Base-by-base conservation (phyloP, 495 filamentous ascomycete genomes). In the Talaromyces proteolyticus region DNA sequence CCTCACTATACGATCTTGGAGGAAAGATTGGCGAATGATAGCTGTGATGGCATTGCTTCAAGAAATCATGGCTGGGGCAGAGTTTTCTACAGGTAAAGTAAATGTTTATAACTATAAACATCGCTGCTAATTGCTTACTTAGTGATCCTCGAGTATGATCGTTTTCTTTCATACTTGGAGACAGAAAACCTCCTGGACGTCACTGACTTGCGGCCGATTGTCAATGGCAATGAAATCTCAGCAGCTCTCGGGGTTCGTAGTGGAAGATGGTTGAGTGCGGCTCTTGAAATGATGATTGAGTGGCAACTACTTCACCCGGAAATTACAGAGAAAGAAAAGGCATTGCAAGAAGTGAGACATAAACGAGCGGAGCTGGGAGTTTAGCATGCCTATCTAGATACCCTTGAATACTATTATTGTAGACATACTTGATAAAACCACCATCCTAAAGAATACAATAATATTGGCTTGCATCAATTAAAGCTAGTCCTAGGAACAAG, bases 301-400 rank as follows among this genome's bases (percentile, higher is more conserved):
- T 96, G 90, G 88, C 94, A 97, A 69, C 71, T 97, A 22, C 72
- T 85, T 24, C 80, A 96, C 61, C 89, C 91, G 3, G 78, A 78
- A 2, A 67, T 65, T 6, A 73, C 69, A 5, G 81, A 87, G 46
- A 74, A 82, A 16, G 61, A 73, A 6, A 77, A 72, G 18, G 88
- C 76, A 4, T 70, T 95, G 51, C 80, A 88, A 53, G 81, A 84
- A 57, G 75, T 93, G 16, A 51, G 62, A 37, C 61, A 60, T 37
- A 75, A 72, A 60, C 72, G 69, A 54, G 61, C 64, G 41, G 82
- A 88, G 61, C 65, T 89, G 46, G 73, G 73, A 36, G 74, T 85
- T 42, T 44, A 18, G 40, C 23, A 53, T 54, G 20, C 39, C 40
- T 4, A 53, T 53, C 37, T 56, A 55, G 47, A 48, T 24, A 39